Conservation (phyloP, 345 rosid genomes). For the Eucalyptus curtisii region DNA sequence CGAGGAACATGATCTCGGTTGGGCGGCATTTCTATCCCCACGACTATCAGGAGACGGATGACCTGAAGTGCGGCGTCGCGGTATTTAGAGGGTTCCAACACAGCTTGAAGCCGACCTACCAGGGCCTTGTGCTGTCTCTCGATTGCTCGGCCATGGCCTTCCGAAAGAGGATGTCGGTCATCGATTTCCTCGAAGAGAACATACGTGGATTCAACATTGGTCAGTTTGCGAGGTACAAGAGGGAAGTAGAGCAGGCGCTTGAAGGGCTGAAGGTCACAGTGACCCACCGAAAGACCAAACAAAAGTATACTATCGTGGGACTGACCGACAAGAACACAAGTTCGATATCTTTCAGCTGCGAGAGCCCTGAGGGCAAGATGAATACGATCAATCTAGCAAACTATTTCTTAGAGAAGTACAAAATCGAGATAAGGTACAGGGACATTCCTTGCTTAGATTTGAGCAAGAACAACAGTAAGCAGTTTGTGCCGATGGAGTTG, state of each 20-base stretch:
- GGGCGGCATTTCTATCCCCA: slow-evolving; percentile 51
- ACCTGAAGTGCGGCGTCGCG: slow-evolving; percentile 49
- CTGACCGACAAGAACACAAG: slow-evolving; percentile 31
- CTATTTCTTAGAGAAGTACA: slow-evolving; percentile 50
- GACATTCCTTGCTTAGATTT: slow-evolving; percentile 71
- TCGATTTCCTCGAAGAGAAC: slow-evolving; percentile 40
- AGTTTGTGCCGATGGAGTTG: slow-evolving; percentile 73
- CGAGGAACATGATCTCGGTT: slow-evolving; percentile 40
- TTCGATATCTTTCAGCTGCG: slow-evolving; percentile 15
- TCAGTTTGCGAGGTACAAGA: slow-evolving; percentile 5
- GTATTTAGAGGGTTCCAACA: slow-evolving; percentile 66
- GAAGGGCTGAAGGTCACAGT: slow-evolving; percentile 48
- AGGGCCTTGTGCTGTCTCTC: slow-evolving; percentile 60
- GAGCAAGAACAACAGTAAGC: slow-evolving; percentile 32
- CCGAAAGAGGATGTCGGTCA: slow-evolving; percentile 44
- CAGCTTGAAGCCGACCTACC: slow-evolving; percentile 65
- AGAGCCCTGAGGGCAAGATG: slow-evolving; percentile 30
- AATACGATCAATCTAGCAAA: slow-evolving; percentile 22
- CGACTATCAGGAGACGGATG: slow-evolving; percentile 5
- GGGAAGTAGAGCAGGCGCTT: slow-evolving; percentile 29
- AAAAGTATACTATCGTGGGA: slow-evolving; percentile 38
- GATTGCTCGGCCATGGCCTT: slow-evolving; percentile 72
- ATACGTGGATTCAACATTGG: slow-evolving; percentile 12
- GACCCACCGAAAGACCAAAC: slow-evolving; percentile 54
- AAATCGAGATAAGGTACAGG: slow-evolving; percentile 18